Base-by-base conservation (phyloP, 2,329 filamentous ascomycete species). In the Arachnopeziza araneosa region DNA sequence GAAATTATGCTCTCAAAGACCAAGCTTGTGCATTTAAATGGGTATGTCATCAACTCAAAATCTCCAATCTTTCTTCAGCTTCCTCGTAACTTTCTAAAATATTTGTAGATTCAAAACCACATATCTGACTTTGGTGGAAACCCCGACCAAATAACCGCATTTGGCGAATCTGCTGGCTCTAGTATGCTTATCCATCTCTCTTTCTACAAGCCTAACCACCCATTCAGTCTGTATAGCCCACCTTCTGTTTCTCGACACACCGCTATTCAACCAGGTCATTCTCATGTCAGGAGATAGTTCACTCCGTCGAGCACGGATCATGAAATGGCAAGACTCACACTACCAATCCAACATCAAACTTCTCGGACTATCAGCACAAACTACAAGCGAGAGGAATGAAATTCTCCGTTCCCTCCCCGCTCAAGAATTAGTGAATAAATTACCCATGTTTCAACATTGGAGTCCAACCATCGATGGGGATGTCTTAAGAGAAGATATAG, bases 81-180 rank as follows among this genome's bases (percentile, higher is more conserved):
- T 14, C n/a, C 17, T 44, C 56, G n/a, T 52, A 10, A 10, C 26
- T 5, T 32, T 12, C 23, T 50, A 23, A 22, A 36, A 19, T 5
- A 22, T 36, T 22, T 23, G 8, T 19, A 66, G 64, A 52, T 64
- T 21, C 56, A 70, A 52, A 61, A 65, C 8, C 56, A 73, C 48
- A 69, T 74, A 22, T 44, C 61, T 0, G 69, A 67, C 1, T 74
- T 75, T 54, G 70, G 72, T 4, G 72, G 72, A 7, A 66, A 74
- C 54, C 66, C 70, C 2, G 52, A 62, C 0, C 62, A 57, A 17
- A 59, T 73, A 12, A 73, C 71, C 1, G 65, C 74, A 21, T 68
- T 74, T 21, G 79, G 79, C n/a, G 75, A 80, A 61, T 79, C 63
- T 32, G 66, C 66, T 23, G 66, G 66, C 9, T 57, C 59, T 52